Base-by-base conservation (phyloP, 2,329 filamentous ascomycete species). In the Aspergillus uvarum region DNA sequence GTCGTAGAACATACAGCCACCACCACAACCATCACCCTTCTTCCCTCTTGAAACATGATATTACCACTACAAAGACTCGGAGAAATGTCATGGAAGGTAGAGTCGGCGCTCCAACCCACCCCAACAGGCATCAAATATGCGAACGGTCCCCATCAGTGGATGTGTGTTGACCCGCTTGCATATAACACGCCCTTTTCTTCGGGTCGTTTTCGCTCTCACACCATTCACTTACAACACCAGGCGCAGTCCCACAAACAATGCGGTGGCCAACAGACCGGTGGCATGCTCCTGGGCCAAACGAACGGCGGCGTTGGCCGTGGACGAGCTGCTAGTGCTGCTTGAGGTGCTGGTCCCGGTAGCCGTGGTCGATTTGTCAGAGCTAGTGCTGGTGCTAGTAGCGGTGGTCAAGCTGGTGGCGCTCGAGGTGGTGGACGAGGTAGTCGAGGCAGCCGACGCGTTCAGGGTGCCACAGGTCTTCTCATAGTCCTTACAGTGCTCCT, bases 181-280 rank as follows among this genome's bases (percentile, higher is more conserved):
- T 47, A 31, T 16, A 31, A 48, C 38, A 35, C 21, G 21, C 51
- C 16, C 26, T 48, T 35, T 54, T 19, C 24, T 19, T 42, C 35
- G 38, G 16, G 38, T 24, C 21, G 6, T 22, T 14, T 14, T 29
- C 42, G 14, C 35, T 44, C 44, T 29, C 51, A 44, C n/a, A 5
- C n/a, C 50, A 12, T 10, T 35, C 53, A 22, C 24, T 48, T 84
- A 89, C 72, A 88, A 74, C 63, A 85, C 77, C 63, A 87, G 72
- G 63, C 84, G 84, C 68, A 87, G 84, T 57, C 84, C 74, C 54
- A 82, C 80, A 59, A 85, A 75, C 63, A 87, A 74, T 68, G 81
- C 82, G 61, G 81, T 81, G 52, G 80, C 82, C 58, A 87, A 71
- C 47, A 79, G 68, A 56, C 80, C 79, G 56, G 82, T 82, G 54